phyloP scores from a whole-genome alignment of 176 grass and related monocot species.

The Eragrostis curvula region DNA sequence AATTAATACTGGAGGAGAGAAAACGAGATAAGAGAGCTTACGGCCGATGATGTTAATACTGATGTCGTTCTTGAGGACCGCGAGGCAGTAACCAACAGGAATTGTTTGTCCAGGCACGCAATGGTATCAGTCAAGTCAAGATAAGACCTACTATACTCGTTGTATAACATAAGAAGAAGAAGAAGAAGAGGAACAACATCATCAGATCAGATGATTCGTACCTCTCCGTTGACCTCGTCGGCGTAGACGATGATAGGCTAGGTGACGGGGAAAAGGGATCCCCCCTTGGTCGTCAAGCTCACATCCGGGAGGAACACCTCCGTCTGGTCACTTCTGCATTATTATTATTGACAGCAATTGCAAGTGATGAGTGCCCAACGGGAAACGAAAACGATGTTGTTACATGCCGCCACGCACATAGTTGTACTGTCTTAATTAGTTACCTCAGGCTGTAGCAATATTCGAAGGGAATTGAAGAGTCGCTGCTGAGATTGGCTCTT shows the following conservation, averaged over 20 bases:
- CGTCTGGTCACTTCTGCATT: conserved; percentile 30
- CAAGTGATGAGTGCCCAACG: background rate
- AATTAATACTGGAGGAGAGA: background rate
- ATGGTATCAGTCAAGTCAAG: background rate
- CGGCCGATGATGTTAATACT: conserved; percentile 65
- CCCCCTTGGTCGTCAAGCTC: conserved; percentile 51
- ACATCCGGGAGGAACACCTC: background rate
- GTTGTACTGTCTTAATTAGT: no score
- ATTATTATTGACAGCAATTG: background rate
- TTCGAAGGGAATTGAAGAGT: conserved; percentile 36
- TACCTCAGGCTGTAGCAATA: conserved; percentile 48
- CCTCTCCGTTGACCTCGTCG: background rate
- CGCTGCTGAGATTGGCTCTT: conserved; percentile 8
- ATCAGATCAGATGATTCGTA: background rate
- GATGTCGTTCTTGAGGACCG: conserved; percentile 28
- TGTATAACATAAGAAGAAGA: background rate
- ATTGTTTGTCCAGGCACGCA: background rate
- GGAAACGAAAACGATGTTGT: no score
- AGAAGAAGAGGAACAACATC: no score
- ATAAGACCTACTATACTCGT: no score
- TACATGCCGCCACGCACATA: no score
- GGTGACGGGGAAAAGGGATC: conserved; percentile 46
- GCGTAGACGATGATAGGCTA: accelerated
- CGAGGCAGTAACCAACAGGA: conserved; percentile 47
- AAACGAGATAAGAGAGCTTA: background rate